phyloP scores from a whole-genome alignment of 2,329 filamentous ascomycete genomes.

The Botryotinia globosa region DNA sequence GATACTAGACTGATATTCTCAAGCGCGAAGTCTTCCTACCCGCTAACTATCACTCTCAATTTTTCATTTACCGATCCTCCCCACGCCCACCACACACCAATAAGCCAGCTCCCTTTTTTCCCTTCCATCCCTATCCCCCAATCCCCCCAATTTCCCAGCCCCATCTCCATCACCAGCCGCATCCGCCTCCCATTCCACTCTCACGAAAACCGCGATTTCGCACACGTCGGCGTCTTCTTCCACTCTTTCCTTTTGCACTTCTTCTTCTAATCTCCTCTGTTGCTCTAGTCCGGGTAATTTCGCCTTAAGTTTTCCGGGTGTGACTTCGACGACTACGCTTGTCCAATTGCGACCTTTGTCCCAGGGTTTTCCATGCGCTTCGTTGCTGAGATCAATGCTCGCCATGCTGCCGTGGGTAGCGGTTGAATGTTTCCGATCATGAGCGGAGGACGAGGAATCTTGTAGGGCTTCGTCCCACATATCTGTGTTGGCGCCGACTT shows the following conservation, averaged over 20 bases:
- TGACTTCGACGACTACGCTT: conserved; percentile 86
- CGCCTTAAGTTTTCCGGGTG: conserved; percentile 50
- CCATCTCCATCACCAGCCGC: conserved; percentile 54
- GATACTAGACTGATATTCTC: neutral
- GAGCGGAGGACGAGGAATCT: conserved; percentile 1
- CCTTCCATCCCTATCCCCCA: conserved; percentile 58
- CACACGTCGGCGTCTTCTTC: conserved; percentile 41
- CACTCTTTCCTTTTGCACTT: conserved; percentile 13
- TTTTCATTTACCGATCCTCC: conserved; percentile 57
- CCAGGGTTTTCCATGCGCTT: conserved; percentile 76
- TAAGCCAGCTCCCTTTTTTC: conserved; percentile 89
- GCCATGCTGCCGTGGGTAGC: conserved; percentile 9
- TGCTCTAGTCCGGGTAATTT: conserved; percentile 39
- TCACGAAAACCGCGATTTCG: conserved; percentile 92
- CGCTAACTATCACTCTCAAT: neutral
- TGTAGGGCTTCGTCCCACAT: conserved; percentile 78
- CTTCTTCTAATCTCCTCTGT: conserved; percentile 56
- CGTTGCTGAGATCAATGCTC: conserved; percentile 9
- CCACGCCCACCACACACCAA: conserved; percentile 90
- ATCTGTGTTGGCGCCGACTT: conserved; percentile 90
- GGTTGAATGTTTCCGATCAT: conserved; percentile 3
- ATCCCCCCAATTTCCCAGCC: conserved; percentile 36
- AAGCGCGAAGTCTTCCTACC: neutral
- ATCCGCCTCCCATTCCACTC: conserved; percentile 84
- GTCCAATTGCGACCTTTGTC: conserved; percentile 93